Base-by-base conservation (phyloP, 768 basidiomycete species). In the Hericium alpestre region DNA sequence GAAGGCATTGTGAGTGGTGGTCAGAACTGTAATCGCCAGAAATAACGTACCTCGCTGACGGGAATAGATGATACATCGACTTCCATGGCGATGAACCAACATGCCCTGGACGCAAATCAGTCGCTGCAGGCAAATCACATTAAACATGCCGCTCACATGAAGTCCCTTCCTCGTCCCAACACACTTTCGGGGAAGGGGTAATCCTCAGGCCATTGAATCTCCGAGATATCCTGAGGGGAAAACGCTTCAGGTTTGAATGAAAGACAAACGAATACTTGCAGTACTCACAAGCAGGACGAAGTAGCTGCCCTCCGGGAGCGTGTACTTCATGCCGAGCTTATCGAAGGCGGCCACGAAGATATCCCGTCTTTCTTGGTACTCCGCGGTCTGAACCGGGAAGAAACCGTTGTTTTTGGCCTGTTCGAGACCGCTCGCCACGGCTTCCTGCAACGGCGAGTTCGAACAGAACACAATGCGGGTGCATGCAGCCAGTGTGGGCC, bases 401-500 rank as follows among this genome's bases (percentile, higher is more conserved):
- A 91, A 98, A 25, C 76, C 68, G 55, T 80, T 81, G 63, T 86
- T 72, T 20, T 71, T 71, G 1, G 85, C 92, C 63, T 87, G 76
- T 68, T 96, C 95, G 16, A 97, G 76, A 20, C 92, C 94, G n/a
- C 78, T 76, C 4, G 95, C 94, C 16, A 84, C 85, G 13, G 94
- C 95, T 72, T 97, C 95, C 70, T 98, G 95, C 56, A 96, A 73
- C 4, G 94, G 95, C 2, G 93, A 92, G 71, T 95, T 96, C 55
- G 86, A 82, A 72, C 91, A 95, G 74, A 96, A 98, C 37, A 97
- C 88, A 65, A 98, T 94, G 37, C 96, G 86, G 0, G 94, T 95
- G 51, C 82, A 83, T 5, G 92, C 95, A 8, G 93, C 92, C 27
- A 96, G 79, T 15, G 92, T 88, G 2, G 95, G 92, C 48, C 75